phyloP scores from a whole-genome alignment of 2,329 filamentous ascomycete species.

The Aspergillus calidoustus region DNA sequence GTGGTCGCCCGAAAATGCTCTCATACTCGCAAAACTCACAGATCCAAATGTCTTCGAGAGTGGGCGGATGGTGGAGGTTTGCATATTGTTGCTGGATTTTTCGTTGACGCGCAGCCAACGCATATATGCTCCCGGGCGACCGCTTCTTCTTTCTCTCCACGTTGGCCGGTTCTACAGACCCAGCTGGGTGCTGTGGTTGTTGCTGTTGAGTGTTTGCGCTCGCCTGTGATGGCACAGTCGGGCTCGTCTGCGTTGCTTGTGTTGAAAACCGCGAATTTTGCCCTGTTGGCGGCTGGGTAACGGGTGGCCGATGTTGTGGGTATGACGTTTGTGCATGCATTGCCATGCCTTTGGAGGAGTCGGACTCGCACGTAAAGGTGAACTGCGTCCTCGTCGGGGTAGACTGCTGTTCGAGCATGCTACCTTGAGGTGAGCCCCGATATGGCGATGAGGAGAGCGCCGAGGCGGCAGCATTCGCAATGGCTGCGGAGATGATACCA shows the following conservation, averaged over 20 bases:
- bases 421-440: slow-evolving; percentile 76
- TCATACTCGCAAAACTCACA: slow-evolving; percentile 99
- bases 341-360: slow-evolving; percentile 77
- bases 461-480: slow-evolving; percentile 81
- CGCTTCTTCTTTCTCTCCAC: slow-evolving; percentile 68
- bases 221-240: slow-evolving; percentile 24
- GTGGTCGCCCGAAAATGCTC: slow-evolving; percentile 86
- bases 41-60: slow-evolving; percentile 80
- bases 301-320: slow-evolving; percentile 41
- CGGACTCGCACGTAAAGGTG: slow-evolving; percentile 93
- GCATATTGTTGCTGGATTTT: slow-evolving; percentile 75
- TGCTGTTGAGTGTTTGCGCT: slow-evolving; percentile 33
- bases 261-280: slow-evolving; percentile 51
- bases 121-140: slow-evolving; percentile 71
- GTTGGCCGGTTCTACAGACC: slow-evolving; percentile 51
- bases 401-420: slow-evolving; percentile 73
- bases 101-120: slow-evolving; percentile 75
- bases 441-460: slow-evolving; percentile 64
- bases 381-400: slow-evolving; percentile 83
- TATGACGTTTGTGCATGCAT: slow-evolving; percentile 67
- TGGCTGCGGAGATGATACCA: slow-evolving; percentile 90
- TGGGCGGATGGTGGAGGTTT: slow-evolving; percentile 75
- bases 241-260: slow-evolving; percentile 62
- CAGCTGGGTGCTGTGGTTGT: slow-evolving; percentile 26
- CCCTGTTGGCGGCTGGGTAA: slow-evolving; percentile 36